Evolutionary conservation across 2,329 filamentous ascomycete species (phyloP).

Genomic region (Teratosphaeria epicoccoides): DNA sequence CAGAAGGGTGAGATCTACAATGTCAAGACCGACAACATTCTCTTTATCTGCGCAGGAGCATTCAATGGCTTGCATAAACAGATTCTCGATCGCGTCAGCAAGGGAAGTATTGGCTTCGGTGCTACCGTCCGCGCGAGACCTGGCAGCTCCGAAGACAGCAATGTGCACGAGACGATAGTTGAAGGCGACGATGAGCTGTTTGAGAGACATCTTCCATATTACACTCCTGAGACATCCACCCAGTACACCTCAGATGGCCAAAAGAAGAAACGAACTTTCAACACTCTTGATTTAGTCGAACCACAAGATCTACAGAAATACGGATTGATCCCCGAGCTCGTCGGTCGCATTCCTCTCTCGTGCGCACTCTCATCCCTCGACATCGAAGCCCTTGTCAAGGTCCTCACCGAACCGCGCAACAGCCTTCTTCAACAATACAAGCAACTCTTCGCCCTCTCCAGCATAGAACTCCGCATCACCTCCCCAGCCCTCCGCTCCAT

Average conservation of each 20-base stretch:
- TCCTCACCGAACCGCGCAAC: constrained; percentile 86
- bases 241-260: background rate
- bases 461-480: constrained; percentile 71
- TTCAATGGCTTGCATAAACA: constrained; percentile 88
- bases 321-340: constrained; percentile 84
- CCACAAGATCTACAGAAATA: constrained; percentile 59
- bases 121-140: constrained; percentile 56
- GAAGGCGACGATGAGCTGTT: constrained; percentile 46
- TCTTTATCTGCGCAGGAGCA: constrained; percentile 93
- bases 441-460: constrained; percentile 72
- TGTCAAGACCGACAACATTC: constrained; percentile 87
- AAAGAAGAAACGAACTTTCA: constrained; percentile 52
- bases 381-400: constrained; percentile 60
- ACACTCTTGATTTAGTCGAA: constrained; percentile 55
- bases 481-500: constrained; percentile 70
- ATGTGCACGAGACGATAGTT: constrained; percentile 48
- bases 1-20: constrained; percentile 52
- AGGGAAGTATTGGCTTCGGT: constrained; percentile 81
- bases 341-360: constrained; percentile 86
- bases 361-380: constrained; percentile 72
- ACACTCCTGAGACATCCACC: constrained; percentile 24
- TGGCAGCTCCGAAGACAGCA: constrained; percentile 21
- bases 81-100: constrained; percentile 76
- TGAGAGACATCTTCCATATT: constrained; percentile 38
- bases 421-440: constrained; percentile 81